Evolutionary conservation across 176 grass and related monocot genomes (phyloP).

Genomic region (Hordeum vulgare): MorexV3_pseudomolecules_assembly NC_058522.1:346139097-346139596

Average conservation of each 20-base stretch:
- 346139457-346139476: slow-evolving; percentile 79
- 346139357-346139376: neutral
- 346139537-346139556: slow-evolving; percentile 54
- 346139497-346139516: neutral
- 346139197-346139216: slow-evolving; percentile 36
- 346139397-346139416: slow-evolving; percentile 85
- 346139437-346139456: slow-evolving; percentile 96
- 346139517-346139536: neutral
- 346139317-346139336: slow-evolving; percentile 53
- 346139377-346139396: slow-evolving; percentile 53
- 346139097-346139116: neutral
- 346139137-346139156: neutral
- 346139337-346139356: slow-evolving; percentile 16
- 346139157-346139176: neutral
- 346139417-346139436: slow-evolving; percentile 89
- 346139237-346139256: neutral
- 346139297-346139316: slow-evolving; percentile 88
- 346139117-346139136: slow-evolving; percentile 10
- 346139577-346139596: slow-evolving; percentile 94
- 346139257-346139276: slow-evolving; percentile 44
- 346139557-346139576: slow-evolving; percentile 95
- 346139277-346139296: slow-evolving; percentile 86
- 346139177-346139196: slow-evolving; percentile 28
- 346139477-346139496: neutral
- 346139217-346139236: slow-evolving; percentile 31